phyloP scores from a whole-genome alignment of 768 basidiomycete genomes.

The Rhodotorula paludigena region DNA sequence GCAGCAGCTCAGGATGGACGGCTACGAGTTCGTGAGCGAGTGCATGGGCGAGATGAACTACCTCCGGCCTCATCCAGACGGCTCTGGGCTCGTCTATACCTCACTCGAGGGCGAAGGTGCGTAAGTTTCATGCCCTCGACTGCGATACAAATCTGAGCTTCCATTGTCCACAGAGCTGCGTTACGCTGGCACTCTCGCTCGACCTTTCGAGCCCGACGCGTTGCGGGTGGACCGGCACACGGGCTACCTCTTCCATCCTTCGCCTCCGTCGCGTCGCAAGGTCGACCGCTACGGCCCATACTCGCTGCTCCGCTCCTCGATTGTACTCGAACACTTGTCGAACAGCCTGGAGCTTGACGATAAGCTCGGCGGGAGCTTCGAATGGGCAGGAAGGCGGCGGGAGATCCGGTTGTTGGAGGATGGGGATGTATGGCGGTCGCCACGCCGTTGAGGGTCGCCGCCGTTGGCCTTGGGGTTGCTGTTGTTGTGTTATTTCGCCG shows the following conservation, averaged over 20 bases:
- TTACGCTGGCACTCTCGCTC: conserved; percentile 30
- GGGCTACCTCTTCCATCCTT: conserved; percentile 39
- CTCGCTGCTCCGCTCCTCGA: conserved; percentile 32
- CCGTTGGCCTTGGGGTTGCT: background rate
- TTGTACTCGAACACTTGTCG: conserved; percentile 28
- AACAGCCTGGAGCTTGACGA: conserved; percentile 22
- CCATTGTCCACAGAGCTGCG: conserved; percentile 10
- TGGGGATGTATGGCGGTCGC: conserved; percentile 14
- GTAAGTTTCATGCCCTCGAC: background rate
- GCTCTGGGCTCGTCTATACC: conserved; percentile 35
- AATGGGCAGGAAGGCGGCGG: conserved; percentile 5
- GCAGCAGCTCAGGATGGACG: background rate
- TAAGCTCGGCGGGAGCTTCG: background rate
- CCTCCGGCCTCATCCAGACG: conserved; percentile 19
- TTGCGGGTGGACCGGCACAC: conserved; percentile 17
- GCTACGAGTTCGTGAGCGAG: conserved; percentile 32
- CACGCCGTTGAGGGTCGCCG: background rate
- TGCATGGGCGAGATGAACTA: conserved; percentile 36
- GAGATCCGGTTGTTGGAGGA: background rate
- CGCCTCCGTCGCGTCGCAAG: background rate
- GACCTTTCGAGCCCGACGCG: conserved; percentile 16
- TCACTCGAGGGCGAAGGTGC: conserved; percentile 18
- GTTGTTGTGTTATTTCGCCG: background rate
- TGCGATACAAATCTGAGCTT: background rate
- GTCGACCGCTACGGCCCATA: conserved; percentile 21